A percentile compares a stretch with the other conserved stretches of the same genome.
Conservation (phyloP, 805 yeast genomes). For the Cyberlindnera veronae region DNA sequence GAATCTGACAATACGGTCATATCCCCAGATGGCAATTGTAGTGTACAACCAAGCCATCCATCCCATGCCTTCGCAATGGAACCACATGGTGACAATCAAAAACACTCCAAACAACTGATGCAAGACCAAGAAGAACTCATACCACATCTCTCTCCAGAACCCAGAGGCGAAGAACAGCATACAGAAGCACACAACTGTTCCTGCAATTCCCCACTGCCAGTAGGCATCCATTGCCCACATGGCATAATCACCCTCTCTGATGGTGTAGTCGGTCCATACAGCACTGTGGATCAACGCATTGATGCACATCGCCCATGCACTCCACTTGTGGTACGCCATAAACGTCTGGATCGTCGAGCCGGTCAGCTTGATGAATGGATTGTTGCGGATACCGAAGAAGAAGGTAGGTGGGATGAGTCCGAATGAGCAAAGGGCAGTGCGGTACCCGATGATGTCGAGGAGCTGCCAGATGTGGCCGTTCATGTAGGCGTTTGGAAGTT, state of each 20-base stretch:
- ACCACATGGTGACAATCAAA: constrained; percentile 55
- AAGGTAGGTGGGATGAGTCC: constrained; percentile 55
- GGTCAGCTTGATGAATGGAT: constrained; percentile 56
- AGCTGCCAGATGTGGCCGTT: constrained; percentile 29
- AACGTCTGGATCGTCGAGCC: constrained; percentile 59
- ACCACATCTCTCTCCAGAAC: constrained; percentile 47
- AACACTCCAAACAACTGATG: constrained; percentile 57
- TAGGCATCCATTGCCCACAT: constrained; percentile 44
- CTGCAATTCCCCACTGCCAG: constrained; percentile 46
- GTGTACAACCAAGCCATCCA: constrained; percentile 52
- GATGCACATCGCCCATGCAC: constrained; percentile 48
- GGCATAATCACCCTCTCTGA: constrained; percentile 38
- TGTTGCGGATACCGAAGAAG: constrained; percentile 71
- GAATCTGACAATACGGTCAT: constrained; percentile 59
- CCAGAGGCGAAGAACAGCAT: constrained; percentile 48
- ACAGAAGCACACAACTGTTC: constrained; percentile 41
- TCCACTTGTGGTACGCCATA: constrained; percentile 63
- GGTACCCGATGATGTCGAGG: constrained; percentile 44
- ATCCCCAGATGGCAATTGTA: constrained; percentile 63
- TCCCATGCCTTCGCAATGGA: constrained; percentile 51
- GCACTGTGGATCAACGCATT: constrained; percentile 53
- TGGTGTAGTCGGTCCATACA: constrained; percentile 48
- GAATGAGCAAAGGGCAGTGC: constrained; percentile 48
- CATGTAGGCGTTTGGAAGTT: constrained; percentile 38
- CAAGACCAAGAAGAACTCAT: constrained; percentile 56